These are phyloP conservation scores for Termitomyces sp. DNA, from an alignment of 768 basidiomycete species.

Conservation along the genomic window DNA sequence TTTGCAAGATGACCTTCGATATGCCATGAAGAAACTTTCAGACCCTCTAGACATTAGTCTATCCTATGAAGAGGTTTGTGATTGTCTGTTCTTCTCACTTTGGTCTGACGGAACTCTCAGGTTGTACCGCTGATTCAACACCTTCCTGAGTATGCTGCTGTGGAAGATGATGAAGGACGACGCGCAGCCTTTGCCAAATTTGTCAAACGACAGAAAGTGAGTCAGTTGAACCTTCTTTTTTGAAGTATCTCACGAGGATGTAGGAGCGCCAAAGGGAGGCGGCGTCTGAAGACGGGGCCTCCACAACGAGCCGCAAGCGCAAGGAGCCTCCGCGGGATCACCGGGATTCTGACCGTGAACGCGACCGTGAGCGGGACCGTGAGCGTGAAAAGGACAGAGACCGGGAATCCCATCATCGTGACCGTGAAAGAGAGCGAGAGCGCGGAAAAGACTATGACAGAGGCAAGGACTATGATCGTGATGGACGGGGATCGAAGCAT, in stretches of 20 bases:
- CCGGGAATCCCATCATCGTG: constrained; percentile 25
- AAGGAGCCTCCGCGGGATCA: constrained; percentile 67
- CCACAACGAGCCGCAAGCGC: constrained; percentile 74
- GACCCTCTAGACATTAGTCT: constrained; percentile 75
- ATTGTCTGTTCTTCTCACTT: background rate
- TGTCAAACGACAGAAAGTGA: constrained; percentile 85
- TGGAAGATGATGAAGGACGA: constrained; percentile 85
- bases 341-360: constrained; percentile 45
- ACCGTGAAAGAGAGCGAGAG: constrained; percentile 30
- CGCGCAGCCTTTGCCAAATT: constrained; percentile 84
- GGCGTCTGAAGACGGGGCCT: constrained; percentile 83
- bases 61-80: constrained; percentile 76
- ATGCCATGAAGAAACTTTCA: constrained; percentile 87
- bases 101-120: constrained; percentile 30
- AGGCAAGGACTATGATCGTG: constrained; percentile 27
- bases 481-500: constrained; percentile 39
- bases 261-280: constrained; percentile 76
- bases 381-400: constrained; percentile 36
- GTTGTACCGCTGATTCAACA: constrained; percentile 74
- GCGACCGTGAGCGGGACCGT: constrained; percentile 38
- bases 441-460: constrained; percentile 22
- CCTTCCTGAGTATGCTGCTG: constrained; percentile 80
- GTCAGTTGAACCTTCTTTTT: constrained; percentile 3
- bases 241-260: background rate
- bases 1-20: constrained; percentile 92